Evolutionary conservation across 164 flowering plant genomes (phyloP).

Genomic region (Macadamia integrifolia): DNA sequence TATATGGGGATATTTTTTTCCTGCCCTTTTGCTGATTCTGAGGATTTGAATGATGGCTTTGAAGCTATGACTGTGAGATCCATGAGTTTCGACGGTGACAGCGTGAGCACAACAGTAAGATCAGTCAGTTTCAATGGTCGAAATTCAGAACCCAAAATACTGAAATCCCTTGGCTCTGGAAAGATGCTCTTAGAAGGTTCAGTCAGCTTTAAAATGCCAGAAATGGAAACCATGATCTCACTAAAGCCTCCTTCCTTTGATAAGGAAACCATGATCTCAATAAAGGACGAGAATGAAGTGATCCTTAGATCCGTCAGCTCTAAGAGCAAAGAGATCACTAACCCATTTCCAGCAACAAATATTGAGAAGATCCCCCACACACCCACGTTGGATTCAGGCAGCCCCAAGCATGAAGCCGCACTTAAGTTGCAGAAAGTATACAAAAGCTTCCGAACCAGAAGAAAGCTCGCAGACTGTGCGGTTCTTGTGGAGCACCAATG

Average conservation of each 20-base stretch:
- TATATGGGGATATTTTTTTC: conserved; percentile 61
- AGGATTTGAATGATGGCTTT: conserved; percentile 35
- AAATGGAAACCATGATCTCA: conserved; percentile 38
- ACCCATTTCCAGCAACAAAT: conserved; percentile 12
- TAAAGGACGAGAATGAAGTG: conserved; percentile 16
- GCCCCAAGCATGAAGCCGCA: conserved; percentile 74
- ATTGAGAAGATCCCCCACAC: conserved; percentile 11
- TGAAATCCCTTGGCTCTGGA: conserved; percentile 42
- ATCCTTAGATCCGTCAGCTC: conserved; percentile 7
- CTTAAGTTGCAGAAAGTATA: conserved; percentile 88
- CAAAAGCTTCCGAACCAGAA: conserved; percentile 83
- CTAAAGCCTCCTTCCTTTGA: conserved; percentile 22
- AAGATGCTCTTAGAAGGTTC: conserved; percentile 37
- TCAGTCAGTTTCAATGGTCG: conserved; percentile 51
- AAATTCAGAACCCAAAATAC: conserved; percentile 40
- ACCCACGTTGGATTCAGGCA: conserved; percentile 21
- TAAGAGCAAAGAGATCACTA: conserved; percentile 12
- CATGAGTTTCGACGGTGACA: conserved; percentile 43
- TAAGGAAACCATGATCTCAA: conserved; percentile 31
- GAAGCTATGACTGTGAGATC: conserved; percentile 54
- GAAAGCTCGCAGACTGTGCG: conserved; percentile 94
- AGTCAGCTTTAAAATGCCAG: conserved; percentile 42
- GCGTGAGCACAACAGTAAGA: conserved; percentile 31
- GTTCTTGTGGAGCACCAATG: conserved; percentile 85
- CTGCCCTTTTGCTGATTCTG: conserved; percentile 43